phyloP scores from a whole-genome alignment of 164 flowering plant genomes.

The Paratinospora sagittata region DNA sequence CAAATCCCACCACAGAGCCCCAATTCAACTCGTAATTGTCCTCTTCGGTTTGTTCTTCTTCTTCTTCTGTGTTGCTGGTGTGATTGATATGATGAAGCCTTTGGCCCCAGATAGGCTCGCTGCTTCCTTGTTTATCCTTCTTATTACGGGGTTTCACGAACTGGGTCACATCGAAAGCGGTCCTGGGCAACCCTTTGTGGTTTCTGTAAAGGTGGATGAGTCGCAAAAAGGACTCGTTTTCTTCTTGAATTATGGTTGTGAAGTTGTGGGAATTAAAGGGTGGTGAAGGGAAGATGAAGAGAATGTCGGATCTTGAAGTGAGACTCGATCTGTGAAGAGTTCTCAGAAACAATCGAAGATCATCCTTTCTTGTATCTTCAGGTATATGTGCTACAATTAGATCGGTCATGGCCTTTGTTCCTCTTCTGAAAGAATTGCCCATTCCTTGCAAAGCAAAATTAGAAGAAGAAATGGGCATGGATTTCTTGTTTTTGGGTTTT shows the following conservation, averaged over 20 bases:
- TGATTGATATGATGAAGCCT: slow-evolving; percentile 5
- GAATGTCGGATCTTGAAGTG: slow-evolving; percentile 47
- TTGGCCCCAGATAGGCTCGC: slow-evolving; percentile 64
- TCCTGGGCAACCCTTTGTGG: slow-evolving; percentile 6
- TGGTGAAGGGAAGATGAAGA: slow-evolving; percentile 37
- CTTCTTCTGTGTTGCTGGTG: slow-evolving; percentile 23
- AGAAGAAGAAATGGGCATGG: background rate
- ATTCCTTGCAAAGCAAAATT: slow-evolving; percentile 62
- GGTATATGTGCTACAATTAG: slow-evolving; percentile 57
- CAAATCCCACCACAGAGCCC: slow-evolving; percentile 85
- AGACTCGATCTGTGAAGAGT: slow-evolving; percentile 47
- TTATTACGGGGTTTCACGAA: too few species aligned
- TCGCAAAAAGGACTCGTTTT: slow-evolving; percentile 48
- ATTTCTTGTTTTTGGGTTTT: background rate
- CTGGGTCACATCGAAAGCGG: slow-evolving; percentile 31
- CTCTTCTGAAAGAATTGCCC: slow-evolving; percentile 61
- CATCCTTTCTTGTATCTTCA: slow-evolving; percentile 30
- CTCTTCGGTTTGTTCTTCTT: too few species aligned
- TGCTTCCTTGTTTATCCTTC: slow-evolving; percentile 25
- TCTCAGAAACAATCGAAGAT: slow-evolving; percentile 48
- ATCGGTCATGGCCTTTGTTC: slow-evolving; percentile 63
- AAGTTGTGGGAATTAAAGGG: slow-evolving; percentile 16
- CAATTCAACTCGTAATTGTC: slow-evolving; percentile 45
- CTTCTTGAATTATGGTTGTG: slow-evolving; percentile 34
- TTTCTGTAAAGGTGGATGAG: slow-evolving; percentile 26